Conservation (phyloP, 345 rosid species). For the Ceriops zippeliana region DNA sequence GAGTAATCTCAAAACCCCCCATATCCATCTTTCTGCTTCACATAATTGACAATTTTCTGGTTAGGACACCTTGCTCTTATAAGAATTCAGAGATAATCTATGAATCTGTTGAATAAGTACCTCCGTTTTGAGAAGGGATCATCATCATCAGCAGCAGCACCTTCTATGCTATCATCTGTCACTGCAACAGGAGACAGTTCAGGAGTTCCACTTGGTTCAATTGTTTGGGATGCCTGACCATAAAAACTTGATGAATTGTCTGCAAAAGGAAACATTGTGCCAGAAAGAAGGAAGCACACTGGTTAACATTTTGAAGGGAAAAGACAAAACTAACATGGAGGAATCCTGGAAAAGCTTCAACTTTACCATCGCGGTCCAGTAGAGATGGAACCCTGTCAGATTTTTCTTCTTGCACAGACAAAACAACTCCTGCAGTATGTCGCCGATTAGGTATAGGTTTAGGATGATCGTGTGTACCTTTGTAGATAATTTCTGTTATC, state of each 20-base stretch:
- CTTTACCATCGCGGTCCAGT: conserved; percentile 59
- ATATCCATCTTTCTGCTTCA: conserved; percentile 72
- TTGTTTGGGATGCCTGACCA: conserved; percentile 45
- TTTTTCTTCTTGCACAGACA: conserved; percentile 68
- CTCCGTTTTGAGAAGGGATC: conserved; percentile 82
- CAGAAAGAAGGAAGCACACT: conserved; percentile 15
- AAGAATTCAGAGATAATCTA: conserved; percentile 9
- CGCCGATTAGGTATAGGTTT: conserved; percentile 89
- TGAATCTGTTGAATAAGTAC: conserved; percentile 34
- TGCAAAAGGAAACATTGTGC: conserved; percentile 24
- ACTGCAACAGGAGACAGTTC: conserved; percentile 51
- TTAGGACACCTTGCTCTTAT: conserved; percentile 11
- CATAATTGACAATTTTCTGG: conserved; percentile 3
- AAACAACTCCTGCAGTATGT: conserved; percentile 51
- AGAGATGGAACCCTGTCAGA: conserved; percentile 49
- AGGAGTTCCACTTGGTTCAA: conserved; percentile 48
- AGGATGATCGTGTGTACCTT: conserved; percentile 96
- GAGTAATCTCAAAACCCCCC: conserved; percentile 66
- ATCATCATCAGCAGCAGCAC: conserved; percentile 63
- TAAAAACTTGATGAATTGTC: conserved; percentile 53
- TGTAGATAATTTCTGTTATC: conserved; percentile 83
- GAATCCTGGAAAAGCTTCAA: conserved; percentile 7
- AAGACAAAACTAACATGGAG: background rate
- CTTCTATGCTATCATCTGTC: conserved; percentile 58
- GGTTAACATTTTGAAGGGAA: background rate